These are phyloP conservation scores for Cystofilobasidium bisporidii DNA, from an alignment of 768 basidiomycete species.

Conservation along the genomic window DNA sequence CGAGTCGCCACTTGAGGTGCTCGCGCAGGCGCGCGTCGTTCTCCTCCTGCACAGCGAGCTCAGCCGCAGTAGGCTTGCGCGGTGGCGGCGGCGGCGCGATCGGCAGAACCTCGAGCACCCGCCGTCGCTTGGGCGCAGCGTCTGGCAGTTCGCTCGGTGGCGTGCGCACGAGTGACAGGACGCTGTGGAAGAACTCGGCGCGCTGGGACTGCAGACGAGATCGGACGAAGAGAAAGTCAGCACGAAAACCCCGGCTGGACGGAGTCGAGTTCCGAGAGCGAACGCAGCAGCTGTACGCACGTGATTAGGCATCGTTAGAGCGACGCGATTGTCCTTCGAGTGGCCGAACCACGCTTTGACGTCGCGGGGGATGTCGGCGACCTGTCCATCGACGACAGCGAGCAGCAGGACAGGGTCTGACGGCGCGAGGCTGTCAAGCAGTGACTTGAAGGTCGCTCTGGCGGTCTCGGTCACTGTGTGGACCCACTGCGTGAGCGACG, in stretches of 20 bases:
- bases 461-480: constrained; percentile 73
- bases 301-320: constrained; percentile 22
- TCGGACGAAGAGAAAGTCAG: neutral
- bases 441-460: constrained; percentile 71
- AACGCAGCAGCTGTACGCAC: neutral
- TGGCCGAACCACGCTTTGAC: constrained; percentile 85
- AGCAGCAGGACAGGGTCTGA: constrained; percentile 89
- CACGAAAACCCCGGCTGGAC: too few relatives aligned
- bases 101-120: constrained; percentile 73
- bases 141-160: constrained; percentile 85
- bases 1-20: constrained; percentile 79
- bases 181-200: constrained; percentile 60
- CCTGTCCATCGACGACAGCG: constrained; percentile 72
- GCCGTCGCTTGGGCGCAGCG: constrained; percentile 68
- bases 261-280: too few relatives aligned
- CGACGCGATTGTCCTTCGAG: constrained; percentile 62
- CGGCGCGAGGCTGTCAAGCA: constrained; percentile 82
- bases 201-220: constrained; percentile 46
- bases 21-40: constrained; percentile 69
- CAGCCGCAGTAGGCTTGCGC: constrained; percentile 65
- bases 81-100: constrained; percentile 86
- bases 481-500: constrained; percentile 77
- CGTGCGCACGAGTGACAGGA: constrained; percentile 59
- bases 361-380: constrained; percentile 62
- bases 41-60: constrained; percentile 71